Base-by-base conservation (phyloP, 345 rosid species). In the Corchorus olitorius region DNA sequence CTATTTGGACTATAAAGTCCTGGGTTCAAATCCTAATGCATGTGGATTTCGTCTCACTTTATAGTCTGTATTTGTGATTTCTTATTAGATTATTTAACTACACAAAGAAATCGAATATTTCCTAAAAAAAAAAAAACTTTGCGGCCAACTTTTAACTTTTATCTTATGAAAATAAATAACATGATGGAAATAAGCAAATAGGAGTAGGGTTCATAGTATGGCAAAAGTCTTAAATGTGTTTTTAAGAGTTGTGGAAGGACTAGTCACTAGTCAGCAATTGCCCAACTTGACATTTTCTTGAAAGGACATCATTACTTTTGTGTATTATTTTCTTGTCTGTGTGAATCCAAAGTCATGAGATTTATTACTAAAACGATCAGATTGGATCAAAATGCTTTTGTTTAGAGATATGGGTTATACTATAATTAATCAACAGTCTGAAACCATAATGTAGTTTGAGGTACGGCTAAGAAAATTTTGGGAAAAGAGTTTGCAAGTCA, bases 261-360 rank as follows among this genome's bases (percentile, higher is more conserved):
- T 10, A 46, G 39, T 52, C 45, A 27, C 34, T 10, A 46, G 39
- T 52, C 45, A 53, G 61, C 61, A 49, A 13, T 49, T 34, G 46
- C 34, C 69, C 61, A 70, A 35, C 74, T 70, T 52, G 48, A 70
- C 27, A 52, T 70, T 52, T 39, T 52, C 48, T 10, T 35, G 48
- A 34, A 52, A 52, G 22, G 73, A 70, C 74, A 70, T 70, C 34
- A 70, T 53, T 70, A 35, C 13, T 62, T 70, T 35, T 35, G 49
- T 53, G 49, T 53, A 53, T 53, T 53, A 53, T 52, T 70, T 45
- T 35, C 6, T n/a, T n/a, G 60, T 53, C 62, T 35, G 2, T 17
- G 15, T n/a, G 74, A 70, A 35, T 35, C 73, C 60, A 70, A 34
- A 17, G 73, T 15, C 27, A 14, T 33, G 45, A 33, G 15, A 43